Evolutionary conservation across 371 early-diverging fungal species (phyloP).

Genomic region (Zychaea mexicana): DNA sequence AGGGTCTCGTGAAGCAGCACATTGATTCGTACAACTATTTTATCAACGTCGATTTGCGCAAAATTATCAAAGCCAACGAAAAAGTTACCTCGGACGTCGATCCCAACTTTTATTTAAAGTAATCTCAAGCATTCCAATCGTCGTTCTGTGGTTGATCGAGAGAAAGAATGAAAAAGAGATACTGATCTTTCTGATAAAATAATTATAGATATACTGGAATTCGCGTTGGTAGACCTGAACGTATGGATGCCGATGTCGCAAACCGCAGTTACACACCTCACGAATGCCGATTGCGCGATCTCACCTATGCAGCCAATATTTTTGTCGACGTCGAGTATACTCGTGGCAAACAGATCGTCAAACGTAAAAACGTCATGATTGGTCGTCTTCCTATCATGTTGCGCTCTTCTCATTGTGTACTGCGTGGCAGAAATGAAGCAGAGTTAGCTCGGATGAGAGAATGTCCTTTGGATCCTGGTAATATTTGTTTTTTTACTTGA

Average conservation of each 20-base stretch:
- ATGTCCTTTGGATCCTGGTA: slow-evolving; percentile 98
- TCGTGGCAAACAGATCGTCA: slow-evolving; percentile 87
- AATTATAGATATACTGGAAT: slow-evolving; percentile 84
- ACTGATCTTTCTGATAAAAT: not conserved
- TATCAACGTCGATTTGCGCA: slow-evolving; percentile 93
- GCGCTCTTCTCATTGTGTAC: slow-evolving; percentile 87
- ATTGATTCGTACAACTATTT: slow-evolving; percentile 99
- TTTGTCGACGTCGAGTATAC: slow-evolving; percentile 98
- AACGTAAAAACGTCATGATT: slow-evolving; percentile 86
- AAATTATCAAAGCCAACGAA: slow-evolving; percentile 95
- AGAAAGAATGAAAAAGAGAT: not conserved
- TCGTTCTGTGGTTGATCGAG: no score
- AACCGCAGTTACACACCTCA: slow-evolving; percentile 91
- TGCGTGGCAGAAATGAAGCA: slow-evolving; percentile 77
- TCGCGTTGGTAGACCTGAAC: slow-evolving; percentile 87
- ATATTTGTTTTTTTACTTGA: no score
- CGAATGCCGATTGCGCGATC: slow-evolving; percentile 98
- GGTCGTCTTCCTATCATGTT: slow-evolving; percentile 99
- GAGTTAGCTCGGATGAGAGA: slow-evolving; percentile 90
- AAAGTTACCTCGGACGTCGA: slow-evolving; percentile 98
- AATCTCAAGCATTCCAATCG: no score
- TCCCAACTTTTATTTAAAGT: slow-evolving; percentile 96
- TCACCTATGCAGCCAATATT: slow-evolving; percentile 97
- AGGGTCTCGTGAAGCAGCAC: slow-evolving; percentile 99
- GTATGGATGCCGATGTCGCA: slow-evolving; percentile 78